Evolutionary conservation across 768 basidiomycete species (phyloP), one percentile per base, ranked within the genome.

Genomic region (Pulveroboletus sp.): DNA sequence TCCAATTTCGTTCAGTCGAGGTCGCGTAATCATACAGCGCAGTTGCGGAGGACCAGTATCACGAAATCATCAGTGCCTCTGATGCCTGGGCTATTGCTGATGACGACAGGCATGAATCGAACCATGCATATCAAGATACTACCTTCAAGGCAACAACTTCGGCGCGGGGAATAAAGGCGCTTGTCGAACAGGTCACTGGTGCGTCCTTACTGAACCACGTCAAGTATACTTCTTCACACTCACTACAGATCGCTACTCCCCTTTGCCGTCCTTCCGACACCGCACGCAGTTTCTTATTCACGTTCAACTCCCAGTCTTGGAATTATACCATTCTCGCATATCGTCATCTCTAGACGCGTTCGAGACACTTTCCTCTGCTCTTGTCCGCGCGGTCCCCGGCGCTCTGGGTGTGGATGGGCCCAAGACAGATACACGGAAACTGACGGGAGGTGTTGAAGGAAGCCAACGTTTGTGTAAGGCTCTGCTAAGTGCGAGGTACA

Each of bases 161-260:
- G 10, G 84, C 94, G 1, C 75, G 93, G 24, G 77, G 87, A 58
- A 73, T 97, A 50, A 89, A 88, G 61, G 82, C 87, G 22, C 73
- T 98, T 17, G 75, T 96, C 11, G 91, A 96, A 58, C 94, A 96
- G 70, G 83, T 98, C 46, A 93, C 93, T 49, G 90, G 92, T 89
- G 48, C 41, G 75, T 56, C 17, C 19, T 51, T 43, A 17, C 20
- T 19, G 40, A 17, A 29, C 36, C 4, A 43, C 10, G n/a, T 31
- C 11, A 22, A 31, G 11, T 5, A 9, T 31, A 17, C n/a, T n/a
- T 30, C 12, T 47, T 6, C 50, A 54, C 44, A 50, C 30, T 22
- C 14, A 37, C 27, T 22, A 6, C 29, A 93, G 93, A 95, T 64
- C 93, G 94, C 10, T 99, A 97, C 67, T 83, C 85, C 9, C 88